phyloP scores from a whole-genome alignment of 78 protist species.

The Pigoraptor vietnamica region DNA sequence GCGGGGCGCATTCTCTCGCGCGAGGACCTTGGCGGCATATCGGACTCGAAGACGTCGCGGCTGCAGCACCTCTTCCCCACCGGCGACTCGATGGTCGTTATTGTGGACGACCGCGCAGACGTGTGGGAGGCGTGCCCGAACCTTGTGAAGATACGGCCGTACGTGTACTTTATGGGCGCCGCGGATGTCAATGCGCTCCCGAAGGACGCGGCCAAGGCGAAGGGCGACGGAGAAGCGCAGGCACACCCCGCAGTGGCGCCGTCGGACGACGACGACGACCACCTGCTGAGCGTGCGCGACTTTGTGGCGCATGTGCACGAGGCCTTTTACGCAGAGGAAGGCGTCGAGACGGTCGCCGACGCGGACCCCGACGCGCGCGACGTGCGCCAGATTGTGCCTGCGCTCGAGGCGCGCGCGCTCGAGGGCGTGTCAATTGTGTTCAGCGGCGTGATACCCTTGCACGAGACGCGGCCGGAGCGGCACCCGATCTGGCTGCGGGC shows the following conservation, averaged over 20 bases:
- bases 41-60: neutral
- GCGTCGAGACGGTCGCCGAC: neutral
- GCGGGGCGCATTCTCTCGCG: neutral
- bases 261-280: neutral
- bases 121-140: neutral
- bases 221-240: neutral
- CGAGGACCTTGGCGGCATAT: neutral
- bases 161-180: neutral
- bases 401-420: neutral
- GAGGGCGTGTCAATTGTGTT: neutral
- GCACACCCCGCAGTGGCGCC: neutral
- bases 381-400: neutral
- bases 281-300: neutral
- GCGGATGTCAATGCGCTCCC: neutral
- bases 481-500: neutral
- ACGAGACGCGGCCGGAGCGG: neutral
- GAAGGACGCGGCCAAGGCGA: neutral
- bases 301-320: neutral
- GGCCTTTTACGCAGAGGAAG: neutral
- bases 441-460: neutral
- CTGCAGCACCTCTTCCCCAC: neutral
- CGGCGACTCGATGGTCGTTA: neutral
- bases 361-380: neutral
- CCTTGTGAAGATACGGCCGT: neutral
- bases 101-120: neutral